Evolutionary conservation across 2,329 filamentous ascomycete genomes (phyloP), one percentile per base, ranked within the genome.

Genomic region (Xylariaceae sp.): DNA sequence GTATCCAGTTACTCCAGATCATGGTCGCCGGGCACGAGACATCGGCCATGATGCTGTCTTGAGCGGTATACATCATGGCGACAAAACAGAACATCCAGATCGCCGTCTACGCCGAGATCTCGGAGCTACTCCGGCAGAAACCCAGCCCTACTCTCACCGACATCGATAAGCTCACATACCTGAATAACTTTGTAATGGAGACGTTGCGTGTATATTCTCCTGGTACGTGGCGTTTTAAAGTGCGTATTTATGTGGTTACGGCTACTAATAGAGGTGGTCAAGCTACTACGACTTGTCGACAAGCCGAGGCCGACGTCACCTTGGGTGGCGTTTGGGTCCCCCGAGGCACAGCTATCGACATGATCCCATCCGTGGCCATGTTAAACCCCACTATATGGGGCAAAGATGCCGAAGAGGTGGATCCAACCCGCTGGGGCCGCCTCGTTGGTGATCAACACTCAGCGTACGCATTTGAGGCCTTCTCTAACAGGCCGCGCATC

Each of bases 21-120:
- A 16, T 22, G 27, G 22, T 20, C 16, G 23, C 40, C 40, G 37
- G 22, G 12, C 43, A 45, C 22, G 36, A 42, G 7, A 41, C 36
- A 19, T 22, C 37, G 21, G 35, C 37, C 22, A 27, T 22, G 12
- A 16, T 16, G 16, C 27, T 32, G 12, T 32, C 27, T 16, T 32
- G 27, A 16, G 4, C 27, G 12, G 12, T 32, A 5, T 32, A 16
- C 16, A 16, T 32, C 12, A n/a, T n/a, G n/a, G n/a, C n/a, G 16
- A 12, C 12, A 16, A 12, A 16, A 8, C 27, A 32, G 4, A 16
- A 32, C 7, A 32, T 32, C n/a, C 27, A 32, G 27, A 14, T 16
- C 12, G 7, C 27, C 27, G 12, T 32, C 12, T 14, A 16, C 12
- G 27, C 27, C 16, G 27, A 32, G 7, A 12, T 32, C 16, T 32